These are phyloP conservation scores for Ziziphus jujuba DNA, from an alignment of 306 rosid species.

Conservation along the genomic window DNA sequence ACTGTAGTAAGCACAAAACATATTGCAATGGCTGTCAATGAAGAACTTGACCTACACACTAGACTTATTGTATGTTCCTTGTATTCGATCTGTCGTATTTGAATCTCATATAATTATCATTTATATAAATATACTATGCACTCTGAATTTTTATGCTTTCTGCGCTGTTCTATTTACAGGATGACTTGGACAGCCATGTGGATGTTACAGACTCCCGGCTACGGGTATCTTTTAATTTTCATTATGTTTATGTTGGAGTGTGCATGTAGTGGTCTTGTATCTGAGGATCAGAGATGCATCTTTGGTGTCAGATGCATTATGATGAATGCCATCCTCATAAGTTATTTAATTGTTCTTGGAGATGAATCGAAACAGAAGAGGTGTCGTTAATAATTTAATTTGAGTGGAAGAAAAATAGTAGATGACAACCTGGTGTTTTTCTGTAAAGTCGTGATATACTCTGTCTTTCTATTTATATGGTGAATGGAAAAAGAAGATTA, in stretches of 20 bases:
- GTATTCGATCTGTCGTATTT: conserved; percentile 10
- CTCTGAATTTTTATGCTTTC: not conserved
- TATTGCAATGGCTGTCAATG: conserved; percentile 97
- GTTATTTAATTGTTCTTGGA: not conserved
- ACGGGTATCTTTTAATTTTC: conserved; percentile 55
- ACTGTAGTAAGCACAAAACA: conserved; percentile 93
- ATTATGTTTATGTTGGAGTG: not conserved
- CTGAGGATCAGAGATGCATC: not conserved
- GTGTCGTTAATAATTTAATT: not conserved
- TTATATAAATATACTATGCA: conserved; percentile 12
- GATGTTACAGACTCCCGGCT: conserved; percentile 87
- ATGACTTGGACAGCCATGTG: conserved; percentile 92
- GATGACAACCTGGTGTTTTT: not conserved
- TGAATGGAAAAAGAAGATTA: no score
- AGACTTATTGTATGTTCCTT: conserved; percentile 74
- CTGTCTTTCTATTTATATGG: no score
- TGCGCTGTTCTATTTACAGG: conserved; percentile 48
- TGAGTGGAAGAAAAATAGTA: not conserved
- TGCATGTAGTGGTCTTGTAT: not conserved
- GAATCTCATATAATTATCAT: conserved; percentile 1
- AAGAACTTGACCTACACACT: conserved; percentile 87
- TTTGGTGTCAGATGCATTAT: not conserved
- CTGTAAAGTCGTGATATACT: no score
- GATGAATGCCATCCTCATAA: not conserved
- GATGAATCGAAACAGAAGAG: not conserved